Evolutionary conservation across 768 basidiomycete species (phyloP).

Genomic region (Postia placenta): DNA sequence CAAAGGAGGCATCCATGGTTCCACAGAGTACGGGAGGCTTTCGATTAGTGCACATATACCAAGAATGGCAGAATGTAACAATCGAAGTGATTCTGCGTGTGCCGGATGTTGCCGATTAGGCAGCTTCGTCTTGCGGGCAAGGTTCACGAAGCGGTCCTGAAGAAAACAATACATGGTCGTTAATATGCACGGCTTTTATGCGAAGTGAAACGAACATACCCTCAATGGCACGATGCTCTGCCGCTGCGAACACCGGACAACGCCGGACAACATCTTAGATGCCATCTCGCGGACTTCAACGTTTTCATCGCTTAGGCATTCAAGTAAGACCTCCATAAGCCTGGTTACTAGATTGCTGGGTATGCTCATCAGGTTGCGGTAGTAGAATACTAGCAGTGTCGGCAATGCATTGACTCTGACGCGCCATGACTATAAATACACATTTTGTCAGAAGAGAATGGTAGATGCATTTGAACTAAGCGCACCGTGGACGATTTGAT

Average conservation of each 20-base stretch:
- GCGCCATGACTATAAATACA: constrained; percentile 70
- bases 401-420: constrained; percentile 85
- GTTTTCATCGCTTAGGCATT: constrained; percentile 84
- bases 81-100: constrained; percentile 68
- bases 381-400: constrained; percentile 87
- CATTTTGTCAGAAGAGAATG: constrained; percentile 1
- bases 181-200: not conserved
- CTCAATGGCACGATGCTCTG: constrained; percentile 81
- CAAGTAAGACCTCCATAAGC: constrained; percentile 78
- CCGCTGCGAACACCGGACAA: constrained; percentile 86
- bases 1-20: constrained; percentile 51
- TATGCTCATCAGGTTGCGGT: constrained; percentile 78
- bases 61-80: constrained; percentile 66
- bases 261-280: constrained; percentile 77
- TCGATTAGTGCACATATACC: constrained; percentile 46
- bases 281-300: constrained; percentile 92
- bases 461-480: constrained; percentile 5
- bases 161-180: not conserved
- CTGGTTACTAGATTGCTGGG: constrained; percentile 58
- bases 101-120: constrained; percentile 63
- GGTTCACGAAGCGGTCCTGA: constrained; percentile 74
- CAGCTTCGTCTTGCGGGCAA: constrained; percentile 54
- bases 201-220: constrained; percentile 33
- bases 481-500: constrained; percentile 71
- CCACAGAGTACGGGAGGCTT: constrained; percentile 52